Conservation (phyloP, 2,329 filamentous ascomycete species). For the Ophiostoma montium region DNA sequence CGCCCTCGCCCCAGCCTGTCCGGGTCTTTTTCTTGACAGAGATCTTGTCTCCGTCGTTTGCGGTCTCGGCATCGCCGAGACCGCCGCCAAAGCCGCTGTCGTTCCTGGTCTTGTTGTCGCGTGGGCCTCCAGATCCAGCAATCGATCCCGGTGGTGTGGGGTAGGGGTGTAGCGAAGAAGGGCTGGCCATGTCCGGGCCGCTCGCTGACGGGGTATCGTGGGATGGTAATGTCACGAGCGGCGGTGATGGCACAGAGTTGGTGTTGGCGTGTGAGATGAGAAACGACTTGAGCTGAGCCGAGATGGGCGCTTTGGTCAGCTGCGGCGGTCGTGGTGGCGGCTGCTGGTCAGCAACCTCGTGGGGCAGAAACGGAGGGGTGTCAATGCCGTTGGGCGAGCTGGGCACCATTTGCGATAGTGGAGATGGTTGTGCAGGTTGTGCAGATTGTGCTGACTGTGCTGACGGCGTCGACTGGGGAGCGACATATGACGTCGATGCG, state of each 20-base stretch:
- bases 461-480: neutral
- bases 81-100: neutral
- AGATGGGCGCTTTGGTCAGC: neutral
- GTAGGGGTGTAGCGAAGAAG: constrained; percentile 27
- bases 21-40: constrained; percentile 1
- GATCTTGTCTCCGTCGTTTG: neutral
- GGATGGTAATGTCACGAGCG: neutral
- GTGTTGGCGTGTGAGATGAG: neutral
- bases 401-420: neutral
- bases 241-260: too few species aligned
- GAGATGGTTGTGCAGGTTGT: neutral
- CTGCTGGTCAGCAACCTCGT: neutral
- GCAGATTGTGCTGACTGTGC: neutral
- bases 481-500: neutral
- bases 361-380: neutral
- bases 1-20: neutral
- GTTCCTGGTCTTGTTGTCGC: neutral
- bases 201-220: neutral
- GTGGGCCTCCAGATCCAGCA: constrained; percentile 5
- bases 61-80: neutral
- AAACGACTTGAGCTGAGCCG: neutral
- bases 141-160: constrained; percentile 44
- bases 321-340: neutral
- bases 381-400: neutral
- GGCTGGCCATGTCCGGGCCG: neutral